Evolutionary conservation across 257 asterid genomes (phyloP).

Genomic region (Forsythia viridissima): DNA sequence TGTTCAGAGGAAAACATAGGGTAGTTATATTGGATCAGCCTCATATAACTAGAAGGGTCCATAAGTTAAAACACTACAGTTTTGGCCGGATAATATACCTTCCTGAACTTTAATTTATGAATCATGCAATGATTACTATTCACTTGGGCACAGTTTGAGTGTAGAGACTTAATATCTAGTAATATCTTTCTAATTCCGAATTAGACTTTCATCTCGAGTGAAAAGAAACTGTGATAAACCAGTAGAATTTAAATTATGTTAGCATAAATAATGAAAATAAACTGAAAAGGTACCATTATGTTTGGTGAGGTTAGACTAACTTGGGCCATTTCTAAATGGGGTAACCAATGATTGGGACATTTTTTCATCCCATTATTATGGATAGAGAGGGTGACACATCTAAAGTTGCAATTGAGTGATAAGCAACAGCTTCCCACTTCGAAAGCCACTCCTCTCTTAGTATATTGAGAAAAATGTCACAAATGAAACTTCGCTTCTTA

Average conservation of each 20-base stretch:
- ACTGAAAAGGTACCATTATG: background rate
- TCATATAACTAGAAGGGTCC: background rate
- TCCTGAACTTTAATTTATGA: background rate
- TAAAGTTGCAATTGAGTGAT: background rate
- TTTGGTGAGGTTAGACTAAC: background rate
- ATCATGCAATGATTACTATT: background rate
- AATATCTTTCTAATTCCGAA: background rate
- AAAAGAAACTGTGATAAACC: background rate
- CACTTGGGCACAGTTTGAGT: background rate
- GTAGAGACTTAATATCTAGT: background rate
- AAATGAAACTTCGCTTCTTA: no score
- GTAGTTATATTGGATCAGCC: background rate
- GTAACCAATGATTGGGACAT: background rate
- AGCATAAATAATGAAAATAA: background rate
- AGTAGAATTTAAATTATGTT: background rate
- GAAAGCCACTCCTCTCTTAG: background rate
- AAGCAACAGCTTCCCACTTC: background rate
- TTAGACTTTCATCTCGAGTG: background rate
- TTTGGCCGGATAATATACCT: background rate
- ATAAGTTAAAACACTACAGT: background rate
- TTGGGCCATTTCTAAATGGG: background rate
- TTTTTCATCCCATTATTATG: background rate
- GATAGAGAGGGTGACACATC: background rate
- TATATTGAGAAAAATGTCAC: no score
- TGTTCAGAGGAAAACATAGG: conserved; percentile 34